Conservation (phyloP, 495 filamentous ascomycete species). For the Diplogelasinospora grovesii region DNA sequence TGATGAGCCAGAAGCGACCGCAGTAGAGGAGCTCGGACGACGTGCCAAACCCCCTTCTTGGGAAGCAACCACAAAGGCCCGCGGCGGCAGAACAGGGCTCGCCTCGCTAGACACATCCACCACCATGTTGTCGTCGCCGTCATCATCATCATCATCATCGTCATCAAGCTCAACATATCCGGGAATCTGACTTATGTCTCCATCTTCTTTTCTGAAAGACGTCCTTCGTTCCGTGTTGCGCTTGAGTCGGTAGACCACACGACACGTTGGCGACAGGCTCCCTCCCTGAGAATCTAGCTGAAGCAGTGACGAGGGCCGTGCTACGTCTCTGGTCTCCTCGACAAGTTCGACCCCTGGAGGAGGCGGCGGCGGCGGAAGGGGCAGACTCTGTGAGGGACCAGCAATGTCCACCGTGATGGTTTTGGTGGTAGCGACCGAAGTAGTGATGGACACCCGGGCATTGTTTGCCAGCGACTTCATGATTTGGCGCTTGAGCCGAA, state of each 20-base stretch:
- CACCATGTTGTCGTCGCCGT: too few relatives aligned
- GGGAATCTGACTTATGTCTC: conserved; percentile 23
- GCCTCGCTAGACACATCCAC: too few relatives aligned
- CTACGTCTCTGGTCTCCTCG: conserved; percentile 34
- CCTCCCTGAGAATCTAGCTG: background rate
- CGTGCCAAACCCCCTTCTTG: too few relatives aligned
- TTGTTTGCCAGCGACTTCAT: conserved; percentile 36
- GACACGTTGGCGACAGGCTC: conserved; percentile 7
- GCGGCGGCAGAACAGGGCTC: conserved; percentile 23
- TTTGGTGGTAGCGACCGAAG: conserved; percentile 56
- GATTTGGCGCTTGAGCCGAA: conserved; percentile 40
- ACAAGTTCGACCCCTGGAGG: conserved; percentile 63
- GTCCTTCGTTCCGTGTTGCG: conserved; percentile 32
- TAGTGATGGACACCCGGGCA: conserved; percentile 57
- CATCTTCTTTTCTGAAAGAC: conserved; percentile 28
- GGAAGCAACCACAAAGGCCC: too few relatives aligned
- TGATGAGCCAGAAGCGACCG: conserved; percentile 10
- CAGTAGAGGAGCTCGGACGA: conserved; percentile 11
- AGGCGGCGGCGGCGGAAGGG: conserved; percentile 57
- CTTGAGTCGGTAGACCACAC: conserved; percentile 24
- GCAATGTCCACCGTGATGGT: conserved; percentile 69
- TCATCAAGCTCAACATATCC: conserved; percentile 22
- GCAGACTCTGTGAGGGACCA: conserved; percentile 52
- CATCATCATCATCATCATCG: conserved; percentile 14
- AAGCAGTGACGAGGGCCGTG: background rate